Base-by-base conservation (phyloP, 129 eudicot genomes). In the Flaveria bidentis region DNA sequence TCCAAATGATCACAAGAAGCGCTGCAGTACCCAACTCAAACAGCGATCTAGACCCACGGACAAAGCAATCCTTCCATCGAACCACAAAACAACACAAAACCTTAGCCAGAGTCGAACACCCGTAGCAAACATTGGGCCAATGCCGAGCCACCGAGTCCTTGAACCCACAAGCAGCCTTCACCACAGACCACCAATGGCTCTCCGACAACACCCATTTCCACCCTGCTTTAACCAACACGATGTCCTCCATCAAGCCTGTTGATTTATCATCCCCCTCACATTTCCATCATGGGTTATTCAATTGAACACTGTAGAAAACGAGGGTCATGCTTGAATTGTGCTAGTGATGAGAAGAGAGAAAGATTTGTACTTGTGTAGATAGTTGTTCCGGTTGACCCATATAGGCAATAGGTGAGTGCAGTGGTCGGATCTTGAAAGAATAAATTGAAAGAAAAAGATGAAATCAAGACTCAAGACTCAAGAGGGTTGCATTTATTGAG, bases 71-170 rank as follows among this genome's bases (percentile, higher is more conserved):
- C 52, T 82, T 95, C 96, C 92, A 95, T 52, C 81, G 81, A 28
- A 84, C 65, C 87, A 91, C 57, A 79, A 83, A 67, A 67, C 78
- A 75, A 6, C 80, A 72, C 67, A 91, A 63, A 2, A 81, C 57
- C 53, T 78, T 83, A 77, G 85, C 90, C 7, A 87, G 39, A 53
- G 76, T 87, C 46, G 85, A 82, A 82, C 88, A 89, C 55, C 87
- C 94, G 55, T 80, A 58, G 49, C 99, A 89, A 11, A 95, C 94
- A 78, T 81, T 77, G 6, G 99, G 99, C 99, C 99, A 95, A 83
- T 87, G 87, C 26, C 88, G 81, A 80, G 87, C 97, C 23, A 86
- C 76, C 62, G 81, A 78, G 71, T 87, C 90, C 70, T 87, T 84
- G 36, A 82, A 76, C 71, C 87, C 74, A 68, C 82, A 28, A 66